Evolutionary conservation across 2,329 filamentous ascomycete genomes (phyloP).

Genomic region (Aspergillus uvarum): DNA sequence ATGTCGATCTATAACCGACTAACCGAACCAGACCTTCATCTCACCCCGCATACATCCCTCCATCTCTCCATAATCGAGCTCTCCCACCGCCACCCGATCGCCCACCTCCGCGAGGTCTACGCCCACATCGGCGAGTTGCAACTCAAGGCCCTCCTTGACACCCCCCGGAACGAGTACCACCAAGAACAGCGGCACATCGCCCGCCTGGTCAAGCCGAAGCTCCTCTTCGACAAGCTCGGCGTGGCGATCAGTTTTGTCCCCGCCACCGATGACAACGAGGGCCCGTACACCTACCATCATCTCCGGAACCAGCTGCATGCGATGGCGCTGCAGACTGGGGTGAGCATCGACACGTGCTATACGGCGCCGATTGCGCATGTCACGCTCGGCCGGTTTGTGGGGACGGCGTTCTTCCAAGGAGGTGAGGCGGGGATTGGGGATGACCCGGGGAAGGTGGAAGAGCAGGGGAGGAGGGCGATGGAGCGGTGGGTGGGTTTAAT

Average conservation of each 20-base stretch:
- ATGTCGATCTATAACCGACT: background rate
- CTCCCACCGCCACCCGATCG: constrained; percentile 3
- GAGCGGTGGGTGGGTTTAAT: constrained; percentile 1
- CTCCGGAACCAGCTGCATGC: constrained; percentile 5
- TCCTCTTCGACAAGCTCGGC: background rate
- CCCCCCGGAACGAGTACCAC: background rate
- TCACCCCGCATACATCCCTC: background rate
- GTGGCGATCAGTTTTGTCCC: constrained; percentile 3
- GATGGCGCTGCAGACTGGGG: background rate
- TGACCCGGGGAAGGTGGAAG: background rate
- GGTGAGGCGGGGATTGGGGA: background rate
- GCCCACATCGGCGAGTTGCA: background rate
- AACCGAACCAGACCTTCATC: background rate
- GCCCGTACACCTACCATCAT: constrained; percentile 2
- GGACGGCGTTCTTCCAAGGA: background rate
- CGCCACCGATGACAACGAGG: background rate
- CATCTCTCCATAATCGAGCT: constrained; percentile 6
- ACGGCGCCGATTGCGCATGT: constrained; percentile 7
- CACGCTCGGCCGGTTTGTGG: constrained; percentile 5
- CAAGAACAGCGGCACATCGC: background rate
- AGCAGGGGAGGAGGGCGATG: background rate
- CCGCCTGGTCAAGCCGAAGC: constrained; percentile 3
- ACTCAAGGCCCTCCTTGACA: background rate
- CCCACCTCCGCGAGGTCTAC: constrained; percentile 5
- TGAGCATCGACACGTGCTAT: constrained; percentile 7